These are phyloP conservation scores for Sabuloglossum arenarium DNA, from an alignment of 495 filamentous ascomycete species.

Conservation along the genomic window DNA sequence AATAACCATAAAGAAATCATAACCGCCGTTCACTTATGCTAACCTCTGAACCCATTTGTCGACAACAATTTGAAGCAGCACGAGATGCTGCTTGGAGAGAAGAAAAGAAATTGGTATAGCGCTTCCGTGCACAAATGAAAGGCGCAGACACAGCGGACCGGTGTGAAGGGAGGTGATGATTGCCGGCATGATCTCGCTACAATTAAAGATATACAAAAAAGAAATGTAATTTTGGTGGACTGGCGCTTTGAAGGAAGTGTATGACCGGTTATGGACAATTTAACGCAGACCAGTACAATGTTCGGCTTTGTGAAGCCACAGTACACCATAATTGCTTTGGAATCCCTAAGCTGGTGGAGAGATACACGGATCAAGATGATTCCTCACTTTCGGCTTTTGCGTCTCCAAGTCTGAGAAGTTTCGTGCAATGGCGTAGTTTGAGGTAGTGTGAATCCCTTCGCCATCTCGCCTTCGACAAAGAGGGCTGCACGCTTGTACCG, in stretches of 20 bases:
- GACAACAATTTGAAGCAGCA: background rate
- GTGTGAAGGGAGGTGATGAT: background rate
- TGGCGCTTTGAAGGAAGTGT: background rate
- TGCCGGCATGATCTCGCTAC: background rate
- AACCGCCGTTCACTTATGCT: background rate
- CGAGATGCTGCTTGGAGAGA: background rate
- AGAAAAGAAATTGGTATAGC: background rate
- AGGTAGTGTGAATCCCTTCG: conserved; percentile 25
- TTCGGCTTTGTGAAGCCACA: background rate
- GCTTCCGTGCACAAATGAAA: background rate
- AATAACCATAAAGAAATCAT: background rate
- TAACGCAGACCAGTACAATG: background rate
- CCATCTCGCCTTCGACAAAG: conserved; percentile 56
- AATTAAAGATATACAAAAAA: conserved; percentile 1
- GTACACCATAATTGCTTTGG: background rate
- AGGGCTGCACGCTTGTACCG: conserved; percentile 65
- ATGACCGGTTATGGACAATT: background rate
- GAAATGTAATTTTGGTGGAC: background rate
- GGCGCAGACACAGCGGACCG: background rate
- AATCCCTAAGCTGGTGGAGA: background rate
- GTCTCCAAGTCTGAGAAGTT: background rate
- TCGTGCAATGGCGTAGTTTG: background rate
- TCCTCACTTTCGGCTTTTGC: background rate
- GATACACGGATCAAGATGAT: background rate
- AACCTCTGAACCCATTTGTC: background rate